Evolutionary conservation across 192 early-diverging fungal genomes (phyloP).

Genomic region (Physocladia obscura): DNA sequence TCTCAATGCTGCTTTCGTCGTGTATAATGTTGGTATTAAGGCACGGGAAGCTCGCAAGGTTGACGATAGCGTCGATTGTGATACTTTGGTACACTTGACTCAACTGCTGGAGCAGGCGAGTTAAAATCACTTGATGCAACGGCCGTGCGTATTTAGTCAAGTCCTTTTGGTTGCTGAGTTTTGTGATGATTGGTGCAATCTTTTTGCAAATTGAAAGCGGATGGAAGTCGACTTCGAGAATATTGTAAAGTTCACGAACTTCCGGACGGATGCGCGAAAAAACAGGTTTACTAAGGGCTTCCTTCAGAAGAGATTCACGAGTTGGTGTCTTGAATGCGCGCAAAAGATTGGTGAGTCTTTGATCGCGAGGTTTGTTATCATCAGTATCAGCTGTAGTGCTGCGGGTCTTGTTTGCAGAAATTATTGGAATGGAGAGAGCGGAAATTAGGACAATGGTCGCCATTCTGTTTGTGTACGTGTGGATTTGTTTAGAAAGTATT

Average conservation of each 20-base stretch:
- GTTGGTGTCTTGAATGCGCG: conserved; percentile 81
- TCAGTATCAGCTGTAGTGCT: conserved; percentile 71
- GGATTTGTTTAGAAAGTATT: too few relatives aligned
- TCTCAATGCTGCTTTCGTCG: conserved; percentile 86
- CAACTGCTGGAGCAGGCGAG: conserved; percentile 91
- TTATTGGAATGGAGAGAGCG: conserved; percentile 94
- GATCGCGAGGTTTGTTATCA: conserved; percentile 69
- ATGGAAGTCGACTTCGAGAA: conserved; percentile 98
- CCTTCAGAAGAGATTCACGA: conserved; percentile 85
- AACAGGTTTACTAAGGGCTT: conserved; percentile 81
- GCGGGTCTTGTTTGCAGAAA: conserved; percentile 77
- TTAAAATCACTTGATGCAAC: conserved; percentile 93
- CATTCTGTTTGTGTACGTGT: too few relatives aligned
- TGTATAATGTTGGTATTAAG: conserved; percentile 47
- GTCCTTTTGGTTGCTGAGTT: conserved; percentile 68
- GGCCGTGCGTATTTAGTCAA: conserved; percentile 88
- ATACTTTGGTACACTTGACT: conserved; percentile 98
- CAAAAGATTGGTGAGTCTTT: conserved; percentile 82
- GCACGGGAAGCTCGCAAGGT: conserved; percentile 83
- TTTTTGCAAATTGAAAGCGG: conserved; percentile 97
- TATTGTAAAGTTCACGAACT: conserved; percentile 88
- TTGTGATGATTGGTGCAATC: conserved; percentile 76
- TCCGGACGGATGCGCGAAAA: conserved; percentile 83
- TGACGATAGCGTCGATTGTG: conserved; percentile 89
- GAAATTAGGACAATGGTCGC: conserved; percentile 92